Base-by-base conservation (phyloP, 169 alveolate species). In the Perkinsus marinus region DNA sequence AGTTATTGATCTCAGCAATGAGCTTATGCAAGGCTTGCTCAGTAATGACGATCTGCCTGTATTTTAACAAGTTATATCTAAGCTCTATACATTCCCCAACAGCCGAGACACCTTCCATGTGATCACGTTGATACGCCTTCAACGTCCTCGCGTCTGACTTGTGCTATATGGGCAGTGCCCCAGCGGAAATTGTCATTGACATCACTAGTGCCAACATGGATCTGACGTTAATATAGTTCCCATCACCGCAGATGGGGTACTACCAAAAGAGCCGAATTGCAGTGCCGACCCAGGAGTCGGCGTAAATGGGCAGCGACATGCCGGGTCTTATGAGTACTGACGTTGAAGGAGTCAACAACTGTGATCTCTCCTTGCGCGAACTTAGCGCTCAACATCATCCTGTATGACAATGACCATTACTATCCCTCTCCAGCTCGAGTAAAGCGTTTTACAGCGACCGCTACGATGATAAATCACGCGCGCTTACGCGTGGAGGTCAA, bases 121-220 rank as follows among this genome's bases (percentile, higher is more conserved):
- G n/a, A n/a, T n/a, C n/a, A 0, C n/a, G 3, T 43, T 7, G 7
- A 36, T 26, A 43, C 36, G 26, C 93, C 97, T 94, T 96, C 97
- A 7, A 96, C 97, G 89, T 95, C 94, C 47, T 95, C 97, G 39
- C 96, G 93, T 39, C 96, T 90, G 13, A 96, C 96, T 47, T 96
- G 96, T 19, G 97, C 95, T 43, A 96, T 96, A 92, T 96, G 96
- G 37, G 98, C 98, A 39, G 97, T 95, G 2, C 98, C 95, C 97
- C 97, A 96, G 43, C 97, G 94, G 95, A 96, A 96, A 92, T 96
- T 95, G 34, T 96, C 97, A 93, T 96, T 96, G 39, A 96, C 95
- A 92, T 96, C 98, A 0, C 94, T 91, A 69, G 91, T 90, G 0
- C 97, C 98, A 41, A 94, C 96, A 91, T 95, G 96, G 38, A 92